A percentile compares a stretch with the other conserved stretches of the same genome.
phyloP scores from a whole-genome alignment of 2,329 filamentous ascomycete species.

The Microsporum ferrugineum region DNA sequence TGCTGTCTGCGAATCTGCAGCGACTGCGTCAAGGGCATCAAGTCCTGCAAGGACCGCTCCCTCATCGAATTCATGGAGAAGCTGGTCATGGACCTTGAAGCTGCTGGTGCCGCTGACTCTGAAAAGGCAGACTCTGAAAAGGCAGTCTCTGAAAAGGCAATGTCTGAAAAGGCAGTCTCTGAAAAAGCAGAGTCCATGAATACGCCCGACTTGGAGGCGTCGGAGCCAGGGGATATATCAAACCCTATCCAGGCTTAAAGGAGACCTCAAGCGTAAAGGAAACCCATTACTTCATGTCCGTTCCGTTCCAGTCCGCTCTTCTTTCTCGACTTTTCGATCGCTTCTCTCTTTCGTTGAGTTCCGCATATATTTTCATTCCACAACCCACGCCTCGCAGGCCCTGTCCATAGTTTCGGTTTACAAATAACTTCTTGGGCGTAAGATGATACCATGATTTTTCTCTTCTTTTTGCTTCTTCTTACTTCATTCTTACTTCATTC shows the following conservation, averaged over 20 bases:
- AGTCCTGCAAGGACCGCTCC: slow-evolving; percentile 25
- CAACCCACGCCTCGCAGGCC: neutral
- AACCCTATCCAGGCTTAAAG: too few relatives aligned
- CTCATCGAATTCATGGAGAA: slow-evolving; percentile 24
- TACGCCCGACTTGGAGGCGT: neutral
- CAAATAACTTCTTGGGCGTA: neutral
- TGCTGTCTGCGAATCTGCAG: slow-evolving; percentile 33
- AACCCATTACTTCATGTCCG: too few relatives aligned
- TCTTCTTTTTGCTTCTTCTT: neutral
- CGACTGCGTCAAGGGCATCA: slow-evolving; percentile 25
- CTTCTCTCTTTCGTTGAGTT: neutral
- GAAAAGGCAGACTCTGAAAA: neutral
- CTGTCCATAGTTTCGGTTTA: neutral
- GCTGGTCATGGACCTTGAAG: slow-evolving; percentile 9
- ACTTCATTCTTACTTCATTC: neutral
- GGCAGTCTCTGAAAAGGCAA: neutral
- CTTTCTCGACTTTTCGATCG: neutral
- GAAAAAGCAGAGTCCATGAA: neutral
- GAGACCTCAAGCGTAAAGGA: too few relatives aligned
- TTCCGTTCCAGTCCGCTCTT: too few relatives aligned
- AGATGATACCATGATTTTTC: neutral
- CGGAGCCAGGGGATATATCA: neutral
- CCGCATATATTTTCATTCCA: neutral
- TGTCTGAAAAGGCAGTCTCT: neutral
- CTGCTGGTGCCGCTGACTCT: neutral